phyloP scores from a whole-genome alignment of 495 filamentous ascomycete genomes.

The Neurospora sp. region DNA sequence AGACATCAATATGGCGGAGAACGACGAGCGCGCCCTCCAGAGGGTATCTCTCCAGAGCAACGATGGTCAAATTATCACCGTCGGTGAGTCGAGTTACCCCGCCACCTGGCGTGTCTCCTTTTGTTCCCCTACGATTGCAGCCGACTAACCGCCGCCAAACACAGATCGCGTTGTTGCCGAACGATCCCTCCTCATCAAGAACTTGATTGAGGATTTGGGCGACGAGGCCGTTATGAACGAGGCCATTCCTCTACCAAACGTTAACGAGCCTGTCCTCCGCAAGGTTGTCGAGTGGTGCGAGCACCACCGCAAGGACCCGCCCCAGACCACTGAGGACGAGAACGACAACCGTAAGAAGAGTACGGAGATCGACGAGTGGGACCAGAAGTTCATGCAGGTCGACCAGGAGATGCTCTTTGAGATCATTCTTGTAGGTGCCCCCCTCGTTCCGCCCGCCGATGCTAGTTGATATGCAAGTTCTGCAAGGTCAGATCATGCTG shows the following conservation, averaged over 20 bases:
- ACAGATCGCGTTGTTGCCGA: slow-evolving; percentile 73
- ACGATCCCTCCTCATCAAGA: slow-evolving; percentile 91
- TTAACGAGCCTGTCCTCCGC: slow-evolving; percentile 83
- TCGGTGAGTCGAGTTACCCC: slow-evolving; percentile 8
- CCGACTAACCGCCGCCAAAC: neutral
- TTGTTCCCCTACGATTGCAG: neutral
- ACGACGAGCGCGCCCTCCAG: slow-evolving; percentile 5
- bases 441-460: neutral
- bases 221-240: slow-evolving; percentile 52
- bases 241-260: slow-evolving; percentile 71
- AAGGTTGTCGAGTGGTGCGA: slow-evolving; percentile 98
- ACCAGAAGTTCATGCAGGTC: slow-evolving; percentile 99
- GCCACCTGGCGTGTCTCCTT: neutral
- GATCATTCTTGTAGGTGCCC: slow-evolving; percentile 77
- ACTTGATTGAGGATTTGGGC: slow-evolving; percentile 90
- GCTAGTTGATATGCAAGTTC: neutral
- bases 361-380: slow-evolving; percentile 98
- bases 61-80: slow-evolving; percentile 7
- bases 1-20: slow-evolving; percentile 8
- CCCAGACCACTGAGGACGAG: slow-evolving; percentile 68
- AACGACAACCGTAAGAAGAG: slow-evolving; percentile 94
- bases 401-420: slow-evolving; percentile 99
- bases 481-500: slow-evolving; percentile 6
- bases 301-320: slow-evolving; percentile 84
- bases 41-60: slow-evolving; percentile 14